Evolutionary conservation across 805 yeast genomes (phyloP).

Genomic region (Komagataella pastoris): DNA sequence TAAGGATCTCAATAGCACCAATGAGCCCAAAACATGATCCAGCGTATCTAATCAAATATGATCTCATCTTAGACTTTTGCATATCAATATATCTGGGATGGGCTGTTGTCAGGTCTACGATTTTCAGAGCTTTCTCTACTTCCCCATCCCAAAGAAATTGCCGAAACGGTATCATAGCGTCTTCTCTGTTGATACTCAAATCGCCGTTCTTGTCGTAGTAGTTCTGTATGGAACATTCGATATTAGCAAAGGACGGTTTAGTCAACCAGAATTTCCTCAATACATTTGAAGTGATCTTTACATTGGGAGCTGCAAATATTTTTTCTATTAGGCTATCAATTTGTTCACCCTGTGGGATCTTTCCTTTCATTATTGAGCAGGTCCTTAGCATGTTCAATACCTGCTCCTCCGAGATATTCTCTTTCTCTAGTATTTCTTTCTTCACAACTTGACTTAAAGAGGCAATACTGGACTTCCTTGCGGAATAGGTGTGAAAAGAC

Average conservation of each 20-base stretch:
- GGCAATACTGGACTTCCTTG: not conserved
- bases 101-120: slow-evolving; percentile 52
- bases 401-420: not conserved
- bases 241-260: slow-evolving; percentile 12
- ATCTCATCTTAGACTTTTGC: slow-evolving; percentile 18
- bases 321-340: not conserved
- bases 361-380: not conserved
- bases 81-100: slow-evolving; percentile 31
- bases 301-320: slow-evolving; percentile 1
- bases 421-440: not conserved
- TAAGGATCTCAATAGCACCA: slow-evolving; percentile 31
- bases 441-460: not conserved
- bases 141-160: slow-evolving; percentile 45
- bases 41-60: slow-evolving; percentile 20
- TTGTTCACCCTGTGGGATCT: not conserved
- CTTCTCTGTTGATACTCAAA: slow-evolving; percentile 17
- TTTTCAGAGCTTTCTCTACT: slow-evolving; percentile 37
- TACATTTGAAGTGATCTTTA: slow-evolving; percentile 9
- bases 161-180: slow-evolving; percentile 53
- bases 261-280: slow-evolving; percentile 10
- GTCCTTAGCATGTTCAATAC: not conserved
- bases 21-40: slow-evolving; percentile 28
- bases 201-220: slow-evolving; percentile 11
- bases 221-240: slow-evolving; percentile 12
- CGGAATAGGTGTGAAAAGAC: not conserved